Conservation (phyloP, 179 eudicot species). For the Pouteria campechiana region DNA sequence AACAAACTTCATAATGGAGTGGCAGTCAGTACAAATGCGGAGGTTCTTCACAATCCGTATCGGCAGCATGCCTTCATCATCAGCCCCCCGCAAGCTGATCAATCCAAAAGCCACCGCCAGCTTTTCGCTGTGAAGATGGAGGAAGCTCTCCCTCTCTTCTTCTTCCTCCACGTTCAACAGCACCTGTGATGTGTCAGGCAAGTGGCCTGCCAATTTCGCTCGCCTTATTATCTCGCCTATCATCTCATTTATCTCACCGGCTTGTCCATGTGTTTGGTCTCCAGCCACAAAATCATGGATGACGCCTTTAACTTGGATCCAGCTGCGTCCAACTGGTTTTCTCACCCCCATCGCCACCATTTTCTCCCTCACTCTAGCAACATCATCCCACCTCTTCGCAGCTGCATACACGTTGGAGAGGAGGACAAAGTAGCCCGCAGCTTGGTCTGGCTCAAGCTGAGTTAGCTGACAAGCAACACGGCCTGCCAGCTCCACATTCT, state of each 20-base stretch:
- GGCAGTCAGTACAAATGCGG: conserved; percentile 17
- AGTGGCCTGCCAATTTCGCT: conserved; percentile 8
- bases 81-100: conserved; percentile 4
- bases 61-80: too few relatives aligned
- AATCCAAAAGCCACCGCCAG: conserved; percentile 17
- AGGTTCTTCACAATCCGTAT: conserved; percentile 12
- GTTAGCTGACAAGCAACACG: conserved; percentile 21
- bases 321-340: conserved; percentile 41
- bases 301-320: conserved; percentile 36
- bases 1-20: conserved; percentile 9
- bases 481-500: conserved; percentile 33
- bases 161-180: conserved; percentile 3
- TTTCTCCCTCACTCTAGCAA: conserved; percentile 25
- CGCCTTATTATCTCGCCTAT: conserved; percentile 17
- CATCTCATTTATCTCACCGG: conserved; percentile 20
- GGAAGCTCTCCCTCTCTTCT: conserved; percentile 17
- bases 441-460: conserved; percentile 26
- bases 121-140: conserved; percentile 17
- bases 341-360: conserved; percentile 20
- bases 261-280: conserved; percentile 24
- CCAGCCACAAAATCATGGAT: conserved; percentile 37
- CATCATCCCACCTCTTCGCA: conserved; percentile 40
- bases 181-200: conserved; percentile 9
- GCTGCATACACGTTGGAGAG: conserved; percentile 37
- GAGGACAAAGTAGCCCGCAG: conserved; percentile 43